Evolutionary conservation across 1,284 basidiomycete species (phyloP).

Genomic region (Pulveroboletus ridleyi): DNA sequence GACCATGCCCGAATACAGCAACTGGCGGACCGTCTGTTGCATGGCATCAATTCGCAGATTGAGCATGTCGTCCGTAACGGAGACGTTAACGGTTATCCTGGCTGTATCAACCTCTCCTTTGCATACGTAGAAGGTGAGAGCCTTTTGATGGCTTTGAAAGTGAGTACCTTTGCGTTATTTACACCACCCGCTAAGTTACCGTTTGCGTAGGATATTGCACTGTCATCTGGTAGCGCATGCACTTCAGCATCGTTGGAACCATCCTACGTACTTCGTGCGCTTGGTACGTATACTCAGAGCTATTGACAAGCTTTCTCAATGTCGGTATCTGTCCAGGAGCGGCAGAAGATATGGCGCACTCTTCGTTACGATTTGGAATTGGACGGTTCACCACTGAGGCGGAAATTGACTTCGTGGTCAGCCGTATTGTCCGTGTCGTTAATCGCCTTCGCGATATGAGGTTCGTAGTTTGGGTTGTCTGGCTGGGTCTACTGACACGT

Average conservation of each 20-base stretch:
- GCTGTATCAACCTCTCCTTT: constrained; percentile 96
- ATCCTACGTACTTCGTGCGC: constrained; percentile 96
- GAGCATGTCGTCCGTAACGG: constrained; percentile 96
- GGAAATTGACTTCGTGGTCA: constrained; percentile 95
- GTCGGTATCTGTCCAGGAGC: constrained; percentile 59
- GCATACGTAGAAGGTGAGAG: constrained; percentile 98
- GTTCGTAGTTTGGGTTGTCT: constrained; percentile 31
- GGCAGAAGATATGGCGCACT: constrained; percentile 99
- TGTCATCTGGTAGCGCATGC: constrained; percentile 98
- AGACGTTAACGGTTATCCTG: constrained; percentile 87
- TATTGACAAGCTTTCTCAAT: constrained; percentile 9
- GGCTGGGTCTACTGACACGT: constrained; percentile 19
- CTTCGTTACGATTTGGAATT: constrained; percentile 96
- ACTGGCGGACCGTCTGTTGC: constrained; percentile 85
- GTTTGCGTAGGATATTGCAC: constrained; percentile 81
- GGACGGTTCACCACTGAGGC: constrained; percentile 98
- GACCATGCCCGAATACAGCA: constrained; percentile 84
- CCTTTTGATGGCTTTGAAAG: constrained; percentile 98
- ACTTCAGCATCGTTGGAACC: constrained; percentile 99
- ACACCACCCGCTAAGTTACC: constrained; percentile 4
- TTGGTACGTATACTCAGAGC: constrained; percentile 57
- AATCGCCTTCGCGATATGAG: constrained; percentile 77
- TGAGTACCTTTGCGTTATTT: constrained; percentile 46
- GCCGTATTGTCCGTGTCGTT: constrained; percentile 90
- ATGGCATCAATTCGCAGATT: constrained; percentile 84